A percentile compares a stretch with the other conserved stretches of the same genome.
phyloP scores from a whole-genome alignment of 371 early-diverging fungal genomes.

The Mucor plumbeus region DNA sequence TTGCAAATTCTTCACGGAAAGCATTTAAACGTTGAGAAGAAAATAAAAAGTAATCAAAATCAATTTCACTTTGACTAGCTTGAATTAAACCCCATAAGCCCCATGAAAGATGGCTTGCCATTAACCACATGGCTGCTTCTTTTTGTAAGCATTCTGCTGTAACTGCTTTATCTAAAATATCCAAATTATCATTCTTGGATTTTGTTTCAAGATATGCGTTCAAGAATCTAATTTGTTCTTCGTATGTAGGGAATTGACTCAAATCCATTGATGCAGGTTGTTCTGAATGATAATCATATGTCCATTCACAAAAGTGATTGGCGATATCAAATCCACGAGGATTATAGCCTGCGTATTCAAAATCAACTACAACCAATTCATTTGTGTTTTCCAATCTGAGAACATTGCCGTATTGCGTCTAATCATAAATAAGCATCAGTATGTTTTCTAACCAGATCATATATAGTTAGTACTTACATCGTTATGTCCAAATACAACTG shows the following conservation, averaged over 20 bases:
- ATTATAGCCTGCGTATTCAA: conserved; percentile 91
- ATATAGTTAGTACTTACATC: conserved; percentile 59
- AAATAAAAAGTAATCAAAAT: conserved; percentile 81
- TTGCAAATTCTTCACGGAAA: conserved; percentile 46
- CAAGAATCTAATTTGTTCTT: conserved; percentile 66
- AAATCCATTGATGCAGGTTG: conserved; percentile 59
- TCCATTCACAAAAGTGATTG: conserved; percentile 93
- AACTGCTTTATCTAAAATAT: conserved; percentile 20
- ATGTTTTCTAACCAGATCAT: not conserved
- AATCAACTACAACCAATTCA: conserved; percentile 79
- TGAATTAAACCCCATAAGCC: conserved; percentile 86
- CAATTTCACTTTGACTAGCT: conserved; percentile 76
- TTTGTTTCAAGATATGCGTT: conserved; percentile 66
- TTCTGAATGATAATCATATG: conserved; percentile 77
- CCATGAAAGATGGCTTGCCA: conserved; percentile 79
- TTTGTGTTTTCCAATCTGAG: conserved; percentile 58
- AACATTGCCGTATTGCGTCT: conserved; percentile 89
- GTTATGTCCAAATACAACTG: conserved; percentile 85
- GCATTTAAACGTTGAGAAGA: conserved; percentile 67
- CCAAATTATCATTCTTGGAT: conserved; percentile 28
- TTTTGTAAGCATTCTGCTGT: conserved; percentile 35
- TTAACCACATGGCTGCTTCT: conserved; percentile 58
- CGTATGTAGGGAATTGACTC: conserved; percentile 62
- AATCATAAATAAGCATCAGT: not conserved
- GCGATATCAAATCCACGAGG: conserved; percentile 85